phyloP scores from a whole-genome alignment of 495 filamentous ascomycete species.

The Lasiosphaeria ovina region DNA sequence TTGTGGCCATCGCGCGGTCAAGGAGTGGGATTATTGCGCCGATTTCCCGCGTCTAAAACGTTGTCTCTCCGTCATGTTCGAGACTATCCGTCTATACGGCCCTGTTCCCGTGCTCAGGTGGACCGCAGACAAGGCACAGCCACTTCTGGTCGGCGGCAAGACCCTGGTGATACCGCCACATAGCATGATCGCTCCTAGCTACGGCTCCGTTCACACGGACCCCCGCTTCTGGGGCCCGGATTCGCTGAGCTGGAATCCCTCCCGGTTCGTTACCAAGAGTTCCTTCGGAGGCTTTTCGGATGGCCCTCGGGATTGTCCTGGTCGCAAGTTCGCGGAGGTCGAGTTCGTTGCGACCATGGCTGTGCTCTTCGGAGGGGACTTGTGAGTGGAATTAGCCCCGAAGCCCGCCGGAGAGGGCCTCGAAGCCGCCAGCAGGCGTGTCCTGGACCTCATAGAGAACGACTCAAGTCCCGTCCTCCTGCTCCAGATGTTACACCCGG shows the following conservation, averaged over 20 bases:
- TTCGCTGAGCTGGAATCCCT: conserved; percentile 33
- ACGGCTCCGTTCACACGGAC: conserved; percentile 23
- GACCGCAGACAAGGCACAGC: not conserved
- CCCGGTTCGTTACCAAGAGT: conserved; percentile 34
- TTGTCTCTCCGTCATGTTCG: conserved; percentile 48
- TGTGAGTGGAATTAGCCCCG: conserved; percentile 29
- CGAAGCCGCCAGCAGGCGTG: conserved; percentile 29
- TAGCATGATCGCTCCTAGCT: conserved; percentile 18
- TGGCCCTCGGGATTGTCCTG: conserved; percentile 47
- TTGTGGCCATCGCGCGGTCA: conserved; percentile 22
- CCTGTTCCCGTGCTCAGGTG: conserved; percentile 43
- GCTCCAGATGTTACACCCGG: conserved; percentile 43
- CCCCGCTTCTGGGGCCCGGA: conserved; percentile 31
- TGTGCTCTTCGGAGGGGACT: conserved; percentile 37
- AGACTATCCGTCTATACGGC: conserved; percentile 52
- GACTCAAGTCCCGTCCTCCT: conserved; percentile 37
- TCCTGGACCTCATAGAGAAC: conserved; percentile 31
- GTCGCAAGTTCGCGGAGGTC: conserved; percentile 52
- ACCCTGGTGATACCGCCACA: conserved; percentile 21
- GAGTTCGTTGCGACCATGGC: conserved; percentile 53
- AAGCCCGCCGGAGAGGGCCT: conserved; percentile 28
- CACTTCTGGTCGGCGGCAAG: conserved; percentile 11
- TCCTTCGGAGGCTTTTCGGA: conserved; percentile 51
- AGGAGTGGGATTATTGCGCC: conserved; percentile 39
- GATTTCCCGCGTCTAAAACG: conserved; percentile 45